phyloP scores from a whole-genome alignment of 257 asterid genomes.

The Salvia miltiorrhiza region DNA sequence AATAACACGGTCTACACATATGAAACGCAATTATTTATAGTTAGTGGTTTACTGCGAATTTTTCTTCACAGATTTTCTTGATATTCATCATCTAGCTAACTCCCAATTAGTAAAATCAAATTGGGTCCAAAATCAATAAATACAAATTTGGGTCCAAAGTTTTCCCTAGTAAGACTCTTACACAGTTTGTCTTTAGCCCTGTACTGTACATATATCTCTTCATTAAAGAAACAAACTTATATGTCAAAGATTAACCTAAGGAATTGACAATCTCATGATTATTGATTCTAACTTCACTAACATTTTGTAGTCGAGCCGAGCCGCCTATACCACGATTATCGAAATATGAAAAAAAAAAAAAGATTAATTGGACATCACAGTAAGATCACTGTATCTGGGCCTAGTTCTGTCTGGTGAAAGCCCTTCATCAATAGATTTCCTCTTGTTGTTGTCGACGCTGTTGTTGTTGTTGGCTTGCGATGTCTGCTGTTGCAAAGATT shows the following conservation, averaged over 20 bases:
- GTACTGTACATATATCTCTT: slow-evolving; percentile 5
- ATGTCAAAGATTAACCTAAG: neutral
- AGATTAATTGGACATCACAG: slow-evolving; percentile 32
- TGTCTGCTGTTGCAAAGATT: slow-evolving; percentile 17
- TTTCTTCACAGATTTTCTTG: neutral
- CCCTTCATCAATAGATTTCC: slow-evolving; percentile 67
- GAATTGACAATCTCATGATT: neutral
- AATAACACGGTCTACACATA: no score
- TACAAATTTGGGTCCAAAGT: slow-evolving; percentile 17
- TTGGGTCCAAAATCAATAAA: slow-evolving; percentile 10
- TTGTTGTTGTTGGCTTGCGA: neutral
- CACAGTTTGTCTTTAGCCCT: slow-evolving; percentile 16
- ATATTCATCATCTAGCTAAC: neutral
- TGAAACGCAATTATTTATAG: no score
- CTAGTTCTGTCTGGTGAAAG: slow-evolving; percentile 57
- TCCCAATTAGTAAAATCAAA: neutral
- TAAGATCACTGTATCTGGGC: slow-evolving; percentile 59
- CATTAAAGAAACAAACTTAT: neutral
- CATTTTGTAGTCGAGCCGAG: neutral
- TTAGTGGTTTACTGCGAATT: no score
- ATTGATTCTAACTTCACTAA: no score
- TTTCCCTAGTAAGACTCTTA: slow-evolving; percentile 15
- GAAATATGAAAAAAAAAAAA: neutral
- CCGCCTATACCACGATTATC: neutral
- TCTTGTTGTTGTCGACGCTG: slow-evolving; percentile 34